phyloP scores from a whole-genome alignment of 179 eudicot genomes.

The Beta macrorhiza region DNA sequence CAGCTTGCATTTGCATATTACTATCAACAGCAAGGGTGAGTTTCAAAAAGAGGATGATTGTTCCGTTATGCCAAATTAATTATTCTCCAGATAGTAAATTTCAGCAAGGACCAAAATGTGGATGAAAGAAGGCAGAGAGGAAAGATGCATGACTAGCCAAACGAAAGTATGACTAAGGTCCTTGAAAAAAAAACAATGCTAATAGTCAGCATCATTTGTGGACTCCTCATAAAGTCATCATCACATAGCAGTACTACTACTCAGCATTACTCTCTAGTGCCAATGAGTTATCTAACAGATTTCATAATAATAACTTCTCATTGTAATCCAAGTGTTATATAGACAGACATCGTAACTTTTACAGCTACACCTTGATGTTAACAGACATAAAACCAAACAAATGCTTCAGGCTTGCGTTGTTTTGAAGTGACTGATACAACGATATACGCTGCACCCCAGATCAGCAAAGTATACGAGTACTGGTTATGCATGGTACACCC shows the following conservation, averaged over 20 bases:
- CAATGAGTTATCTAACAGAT: background rate
- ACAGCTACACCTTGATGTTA: background rate
- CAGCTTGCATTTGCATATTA: background rate
- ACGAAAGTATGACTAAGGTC: background rate
- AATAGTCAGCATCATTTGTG: background rate
- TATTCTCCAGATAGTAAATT: background rate
- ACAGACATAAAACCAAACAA: background rate
- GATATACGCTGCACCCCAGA: background rate
- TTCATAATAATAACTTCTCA: background rate
- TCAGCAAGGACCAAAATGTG: conserved; percentile 1
- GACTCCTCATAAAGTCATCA: background rate
- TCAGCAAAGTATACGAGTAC: background rate
- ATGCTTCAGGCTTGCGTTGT: background rate
- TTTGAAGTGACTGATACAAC: background rate
- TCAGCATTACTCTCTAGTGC: background rate
- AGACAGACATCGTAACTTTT: background rate
- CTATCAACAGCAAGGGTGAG: background rate
- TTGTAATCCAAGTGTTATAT: background rate
- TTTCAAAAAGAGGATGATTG: background rate
- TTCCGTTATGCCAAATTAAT: background rate
- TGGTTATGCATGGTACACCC: background rate
- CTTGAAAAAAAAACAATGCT: background rate
- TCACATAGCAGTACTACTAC: background rate
- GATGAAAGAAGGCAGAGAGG: background rate
- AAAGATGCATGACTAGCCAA: background rate